Percentiles rank a stretch among this genome's conserved stretches.
Conservation (phyloP, 345 rosid genomes). For the Hypericum perforatum region DNA sequence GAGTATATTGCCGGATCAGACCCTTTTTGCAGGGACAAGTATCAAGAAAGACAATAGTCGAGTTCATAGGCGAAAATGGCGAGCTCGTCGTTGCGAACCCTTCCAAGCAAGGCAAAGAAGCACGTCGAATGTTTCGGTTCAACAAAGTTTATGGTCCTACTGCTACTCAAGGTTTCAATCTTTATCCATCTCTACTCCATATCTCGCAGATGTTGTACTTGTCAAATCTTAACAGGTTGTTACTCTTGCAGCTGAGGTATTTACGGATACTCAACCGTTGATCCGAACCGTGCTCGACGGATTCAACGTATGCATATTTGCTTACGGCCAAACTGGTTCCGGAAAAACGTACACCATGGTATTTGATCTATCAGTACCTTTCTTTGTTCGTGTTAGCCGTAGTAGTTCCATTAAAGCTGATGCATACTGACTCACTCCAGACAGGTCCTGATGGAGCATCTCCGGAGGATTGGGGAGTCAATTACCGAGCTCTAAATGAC, state of each 20-base stretch:
- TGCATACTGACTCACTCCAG: conserved; percentile 19
- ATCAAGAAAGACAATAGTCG: conserved; percentile 42
- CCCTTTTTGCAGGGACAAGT: conserved; percentile 65
- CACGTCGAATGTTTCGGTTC: conserved; percentile 54
- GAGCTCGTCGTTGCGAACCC: conserved; percentile 64
- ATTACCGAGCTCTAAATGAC: conserved; percentile 76
- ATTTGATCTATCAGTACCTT: not conserved
- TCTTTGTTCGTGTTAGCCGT: not conserved
- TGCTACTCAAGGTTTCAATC: conserved; percentile 67
- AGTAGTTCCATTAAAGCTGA: not conserved
- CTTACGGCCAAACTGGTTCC: conserved; percentile 98
- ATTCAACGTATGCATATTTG: conserved; percentile 82
- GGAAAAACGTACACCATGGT: conserved; percentile 98
- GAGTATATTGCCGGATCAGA: conserved; percentile 79
- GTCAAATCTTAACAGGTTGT: conserved; percentile 8
- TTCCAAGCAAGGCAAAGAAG: conserved; percentile 67
- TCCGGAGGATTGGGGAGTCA: conserved; percentile 83
- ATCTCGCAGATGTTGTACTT: too few species aligned
- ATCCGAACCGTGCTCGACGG: conserved; percentile 84
- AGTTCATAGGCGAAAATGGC: conserved; percentile 65
- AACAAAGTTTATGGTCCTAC: conserved; percentile 62
- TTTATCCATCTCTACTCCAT: not conserved
- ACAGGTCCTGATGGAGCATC: conserved; percentile 55
- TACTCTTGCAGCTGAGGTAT: conserved; percentile 53
- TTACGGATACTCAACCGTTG: conserved; percentile 61